Base-by-base conservation (phyloP, 129 eudicot species). In the Pseudognaphalium luteoalbum region DNA sequence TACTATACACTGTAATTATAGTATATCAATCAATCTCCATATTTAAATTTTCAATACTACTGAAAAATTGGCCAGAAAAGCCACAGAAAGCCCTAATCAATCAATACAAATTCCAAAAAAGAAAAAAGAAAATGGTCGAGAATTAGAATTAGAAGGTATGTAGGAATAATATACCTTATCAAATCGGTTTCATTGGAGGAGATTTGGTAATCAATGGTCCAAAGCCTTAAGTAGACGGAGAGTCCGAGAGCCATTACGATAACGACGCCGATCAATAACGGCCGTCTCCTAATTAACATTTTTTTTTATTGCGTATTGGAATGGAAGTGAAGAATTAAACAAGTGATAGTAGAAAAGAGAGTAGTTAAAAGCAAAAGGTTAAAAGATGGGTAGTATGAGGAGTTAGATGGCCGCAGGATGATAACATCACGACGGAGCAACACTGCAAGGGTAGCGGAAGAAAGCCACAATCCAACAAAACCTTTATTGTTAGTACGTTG, bases 121-220 rank as follows among this genome's bases (percentile, higher is more conserved):
- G 9, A 29, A 54, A 34, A 28, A 54, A 5, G 8, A 47, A 66
- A 33, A 66, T 28, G 14, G 54, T 39, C 16, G 14, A 37, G 22
- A 52, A 71, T 21, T n/a, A 3, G 69, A 17, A 57, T 9, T 58
- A 12, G 12, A 57, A n/a, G 62, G 62, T 14, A 47, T 2, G 54
- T 6, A 59, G 9, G 30, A 60, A 60, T 22, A 12, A 59, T 3
- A 15, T 8, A 90, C 98, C 98, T 90, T 32, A 93, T 6, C 7
- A 93, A 59, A 3, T 90, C 88, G 42, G 98, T 17, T 37, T 93
- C 98, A 19, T 58, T 79, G 16, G 96, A 78, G 32, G 98, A 88
- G 59, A 87, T 82, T 28, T 86, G 87, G 80, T 87, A 85, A 76
- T 93, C 97, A 64, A 93, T 88, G 63, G 90, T 82, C 98, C 98